Evolutionary conservation across 768 basidiomycete genomes (phyloP), one percentile per base, ranked within the genome.

Genomic region (Trametes maxima): DNA sequence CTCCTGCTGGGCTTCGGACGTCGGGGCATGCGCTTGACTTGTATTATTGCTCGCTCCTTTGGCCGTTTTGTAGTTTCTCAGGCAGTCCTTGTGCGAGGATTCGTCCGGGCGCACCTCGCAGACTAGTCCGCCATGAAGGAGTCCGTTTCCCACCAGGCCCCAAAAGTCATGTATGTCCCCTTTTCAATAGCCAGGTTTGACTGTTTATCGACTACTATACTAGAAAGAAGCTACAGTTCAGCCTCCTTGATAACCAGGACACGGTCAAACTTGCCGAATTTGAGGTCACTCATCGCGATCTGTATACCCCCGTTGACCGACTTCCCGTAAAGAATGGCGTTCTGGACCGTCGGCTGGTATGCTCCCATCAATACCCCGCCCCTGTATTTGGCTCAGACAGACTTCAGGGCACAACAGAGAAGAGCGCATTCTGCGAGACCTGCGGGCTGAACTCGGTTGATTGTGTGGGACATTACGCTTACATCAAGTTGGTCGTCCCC

Each of bases 401-500:
- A 1, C 14, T 54, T 48, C 66, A 97, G 95, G 97, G 97, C 44
- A 96, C 95, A 4, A 92, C 93, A 42, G 95, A 97, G 72, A 98
- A 98, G 79, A 84, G 80, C 60, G 85, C 90, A 25, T 90, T 88
- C 70, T 99, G 97, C 75, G 92, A 95, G 74, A 99, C 97, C 0
- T 99, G 97, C 69, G 94, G 94, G 8, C 85, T 94, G 64, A 87
- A 85, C 17, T 88, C 93, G 28, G 91, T 94, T 2, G 94, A 97
- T 63, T 99, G 97, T 72, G 95, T 97, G 22, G 97, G 97, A 1
- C 97, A 99, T 74, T 98, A 97, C 73, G 95, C 95, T 5, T 98
- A 98, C 76, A 98, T 99, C 78, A 98, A 97, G 75, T 83, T 99
- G 44, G 87, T 90, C 35, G 87, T 99, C 19, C 97, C 97, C 0